Percentiles rank a stretch among this genome's conserved stretches.
phyloP scores from a whole-genome alignment of 148 eudicot species.

The Rheum nobile region DNA sequence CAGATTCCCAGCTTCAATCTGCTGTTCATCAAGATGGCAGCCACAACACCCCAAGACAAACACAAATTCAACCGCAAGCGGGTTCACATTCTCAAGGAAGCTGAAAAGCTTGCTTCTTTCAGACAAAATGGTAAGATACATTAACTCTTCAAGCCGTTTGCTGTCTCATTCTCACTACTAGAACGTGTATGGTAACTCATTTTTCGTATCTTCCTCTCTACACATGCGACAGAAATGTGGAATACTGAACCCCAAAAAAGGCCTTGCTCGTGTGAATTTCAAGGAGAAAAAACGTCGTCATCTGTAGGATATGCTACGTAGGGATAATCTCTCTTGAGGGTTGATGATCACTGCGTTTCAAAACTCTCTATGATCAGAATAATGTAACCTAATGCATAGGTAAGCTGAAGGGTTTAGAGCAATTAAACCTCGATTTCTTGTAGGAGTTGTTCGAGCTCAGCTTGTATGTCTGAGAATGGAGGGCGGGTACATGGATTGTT shows the following conservation, averaged over 20 bases:
- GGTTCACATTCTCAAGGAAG: background rate
- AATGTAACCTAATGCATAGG: background rate
- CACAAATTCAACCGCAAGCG: background rate
- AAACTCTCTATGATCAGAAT: background rate
- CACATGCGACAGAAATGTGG: background rate
- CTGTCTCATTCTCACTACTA: background rate
- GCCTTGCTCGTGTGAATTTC: background rate
- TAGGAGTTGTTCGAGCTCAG: conserved; percentile 56
- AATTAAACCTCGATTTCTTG: conserved; percentile 42
- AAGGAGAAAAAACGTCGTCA: background rate
- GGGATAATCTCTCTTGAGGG: background rate
- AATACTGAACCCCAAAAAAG: background rate
- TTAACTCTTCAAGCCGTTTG: background rate
- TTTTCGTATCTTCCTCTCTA: background rate
- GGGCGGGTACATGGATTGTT: conserved; percentile 49
- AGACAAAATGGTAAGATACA: background rate
- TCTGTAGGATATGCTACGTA: background rate
- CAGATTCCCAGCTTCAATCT: too few relatives aligned
- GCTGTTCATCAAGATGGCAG: too few relatives aligned
- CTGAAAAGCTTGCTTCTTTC: background rate
- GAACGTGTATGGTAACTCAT: background rate
- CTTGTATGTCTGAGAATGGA: conserved; percentile 47
- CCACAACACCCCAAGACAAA: background rate
- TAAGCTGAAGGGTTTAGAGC: background rate
- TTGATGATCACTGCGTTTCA: background rate